These are phyloP conservation scores for Amauroascus niger DNA, from an alignment of 2,329 filamentous ascomycete species.

Conservation along the genomic window DNA sequence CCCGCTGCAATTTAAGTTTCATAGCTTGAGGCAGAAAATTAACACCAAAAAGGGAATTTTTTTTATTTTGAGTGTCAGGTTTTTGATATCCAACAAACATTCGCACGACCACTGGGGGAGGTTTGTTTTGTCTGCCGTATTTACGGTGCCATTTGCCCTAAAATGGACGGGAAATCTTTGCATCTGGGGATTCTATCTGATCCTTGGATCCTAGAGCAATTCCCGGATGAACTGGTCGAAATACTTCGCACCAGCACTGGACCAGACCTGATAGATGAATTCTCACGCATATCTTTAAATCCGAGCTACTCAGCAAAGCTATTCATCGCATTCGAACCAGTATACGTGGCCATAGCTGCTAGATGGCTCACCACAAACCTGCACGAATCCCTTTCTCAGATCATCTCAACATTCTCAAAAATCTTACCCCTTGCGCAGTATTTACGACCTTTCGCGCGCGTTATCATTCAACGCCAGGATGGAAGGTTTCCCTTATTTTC, in stretches of 20 bases:
- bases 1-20: slow-evolving; percentile 7
- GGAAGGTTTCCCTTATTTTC: slow-evolving; percentile 28
- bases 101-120: background rate
- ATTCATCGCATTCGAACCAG: slow-evolving; percentile 61
- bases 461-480: slow-evolving; percentile 30
- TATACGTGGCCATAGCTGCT: slow-evolving; percentile 74
- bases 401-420: slow-evolving; percentile 65
- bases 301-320: slow-evolving; percentile 46
- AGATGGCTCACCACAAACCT: slow-evolving; percentile 52
- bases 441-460: slow-evolving; percentile 61
- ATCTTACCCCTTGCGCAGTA: slow-evolving; percentile 74
- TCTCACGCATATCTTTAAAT: slow-evolving; percentile 60
- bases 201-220: slow-evolving; percentile 42
- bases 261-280: slow-evolving; percentile 54
- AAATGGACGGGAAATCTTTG: slow-evolving; percentile 33
- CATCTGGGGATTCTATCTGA: slow-evolving; percentile 47
- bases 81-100: slow-evolving; percentile 1
- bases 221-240: slow-evolving; percentile 61
- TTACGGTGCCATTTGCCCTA: slow-evolving; percentile 16
- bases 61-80: slow-evolving; percentile 5
- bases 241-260: slow-evolving; percentile 52
- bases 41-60: slow-evolving; percentile 13
- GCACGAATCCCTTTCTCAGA: slow-evolving; percentile 27
- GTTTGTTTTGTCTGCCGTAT: background rate
- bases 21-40: slow-evolving; percentile 12